A percentile compares a stretch with the other conserved stretches of the same genome.
Conservation (phyloP, 2,329 filamentous ascomycete species). For the Dactylellina leptospora region DNA sequence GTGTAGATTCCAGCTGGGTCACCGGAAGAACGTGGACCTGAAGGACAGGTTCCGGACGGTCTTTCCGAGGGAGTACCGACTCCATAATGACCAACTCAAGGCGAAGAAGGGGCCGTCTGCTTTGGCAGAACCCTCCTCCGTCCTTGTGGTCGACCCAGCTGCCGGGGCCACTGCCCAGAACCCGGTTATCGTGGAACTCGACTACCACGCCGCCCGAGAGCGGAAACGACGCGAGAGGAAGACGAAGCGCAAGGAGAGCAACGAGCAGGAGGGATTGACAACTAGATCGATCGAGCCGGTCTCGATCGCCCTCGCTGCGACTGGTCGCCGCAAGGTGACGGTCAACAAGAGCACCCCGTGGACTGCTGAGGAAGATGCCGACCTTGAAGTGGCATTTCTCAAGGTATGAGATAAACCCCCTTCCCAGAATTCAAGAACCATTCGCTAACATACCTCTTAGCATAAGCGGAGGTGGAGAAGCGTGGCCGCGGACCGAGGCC, state of each 20-base stretch:
- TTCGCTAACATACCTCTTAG: constrained; percentile 28
- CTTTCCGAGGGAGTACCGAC: constrained; percentile 28
- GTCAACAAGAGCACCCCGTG: constrained; percentile 24
- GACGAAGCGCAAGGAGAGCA: background rate
- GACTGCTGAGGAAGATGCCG: constrained; percentile 39
- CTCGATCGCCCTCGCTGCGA: constrained; percentile 8
- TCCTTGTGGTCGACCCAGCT: too few relatives aligned
- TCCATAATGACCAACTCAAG: constrained; percentile 9
- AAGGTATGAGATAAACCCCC: background rate
- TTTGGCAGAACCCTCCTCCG: too few relatives aligned
- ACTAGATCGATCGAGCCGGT: background rate
- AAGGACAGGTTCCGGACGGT: constrained; percentile 45
- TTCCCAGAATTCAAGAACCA: background rate
- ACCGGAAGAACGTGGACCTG: constrained; percentile 28
- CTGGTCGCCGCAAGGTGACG: constrained; percentile 36
- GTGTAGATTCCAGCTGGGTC: constrained; percentile 21
- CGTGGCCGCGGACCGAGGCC: constrained; percentile 16
- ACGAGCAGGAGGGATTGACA: background rate
- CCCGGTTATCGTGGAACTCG: constrained; percentile 21
- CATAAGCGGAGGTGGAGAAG: constrained; percentile 23
- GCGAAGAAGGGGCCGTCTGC: background rate
- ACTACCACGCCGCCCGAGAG: constrained; percentile 18
- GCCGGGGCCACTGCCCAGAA: background rate
- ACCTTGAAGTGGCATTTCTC: constrained; percentile 17
- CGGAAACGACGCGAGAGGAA: constrained; percentile 30